A percentile compares a stretch with the other conserved stretches of the same genome.
These are phyloP conservation scores for Podila epicladia DNA, from an alignment of 192 early-diverging fungal genomes.

Conservation along the genomic window DNA sequence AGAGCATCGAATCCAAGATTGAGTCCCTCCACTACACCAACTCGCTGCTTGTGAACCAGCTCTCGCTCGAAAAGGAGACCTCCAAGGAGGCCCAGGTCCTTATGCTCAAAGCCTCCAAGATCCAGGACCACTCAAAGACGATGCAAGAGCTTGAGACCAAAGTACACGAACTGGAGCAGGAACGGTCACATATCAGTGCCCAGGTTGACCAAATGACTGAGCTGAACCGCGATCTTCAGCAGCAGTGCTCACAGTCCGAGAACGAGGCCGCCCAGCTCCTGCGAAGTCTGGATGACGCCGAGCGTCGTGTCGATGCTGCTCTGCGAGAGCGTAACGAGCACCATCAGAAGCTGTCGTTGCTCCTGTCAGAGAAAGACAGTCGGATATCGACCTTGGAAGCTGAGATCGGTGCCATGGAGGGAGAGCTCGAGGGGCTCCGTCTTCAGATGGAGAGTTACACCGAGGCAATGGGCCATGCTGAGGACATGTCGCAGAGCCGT, in stretches of 20 bases:
- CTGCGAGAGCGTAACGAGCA: slow-evolving; percentile 8
- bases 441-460: slow-evolving; percentile 40
- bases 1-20: slow-evolving; percentile 20
- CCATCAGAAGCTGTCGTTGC: slow-evolving; percentile 3
- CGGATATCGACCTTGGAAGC: slow-evolving; percentile 30
- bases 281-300: slow-evolving; percentile 3
- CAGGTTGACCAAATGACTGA: slow-evolving; percentile 12
- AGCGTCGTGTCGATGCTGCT: slow-evolving; percentile 8
- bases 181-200: not conserved
- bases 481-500: slow-evolving; percentile 33
- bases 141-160: slow-evolving; percentile 5
- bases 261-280: slow-evolving; percentile 4
- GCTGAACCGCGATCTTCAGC: slow-evolving; percentile 12
- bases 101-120: not conserved
- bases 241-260: slow-evolving; percentile 4
- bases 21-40: slow-evolving; percentile 54
- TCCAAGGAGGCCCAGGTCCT: slow-evolving; percentile 22
- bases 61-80: slow-evolving; percentile 41
- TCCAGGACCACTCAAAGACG: not conserved
- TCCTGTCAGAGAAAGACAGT: slow-evolving; percentile 19
- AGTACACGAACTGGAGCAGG: slow-evolving; percentile 9
- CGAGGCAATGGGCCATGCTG: slow-evolving; percentile 30
- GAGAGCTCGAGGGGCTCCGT: slow-evolving; percentile 34
- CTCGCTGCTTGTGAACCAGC: slow-evolving; percentile 37
- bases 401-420: slow-evolving; percentile 29